Base-by-base conservation (phyloP, 2,329 filamentous ascomycete genomes). In the Macrophomina pseudophaseolina region DNA sequence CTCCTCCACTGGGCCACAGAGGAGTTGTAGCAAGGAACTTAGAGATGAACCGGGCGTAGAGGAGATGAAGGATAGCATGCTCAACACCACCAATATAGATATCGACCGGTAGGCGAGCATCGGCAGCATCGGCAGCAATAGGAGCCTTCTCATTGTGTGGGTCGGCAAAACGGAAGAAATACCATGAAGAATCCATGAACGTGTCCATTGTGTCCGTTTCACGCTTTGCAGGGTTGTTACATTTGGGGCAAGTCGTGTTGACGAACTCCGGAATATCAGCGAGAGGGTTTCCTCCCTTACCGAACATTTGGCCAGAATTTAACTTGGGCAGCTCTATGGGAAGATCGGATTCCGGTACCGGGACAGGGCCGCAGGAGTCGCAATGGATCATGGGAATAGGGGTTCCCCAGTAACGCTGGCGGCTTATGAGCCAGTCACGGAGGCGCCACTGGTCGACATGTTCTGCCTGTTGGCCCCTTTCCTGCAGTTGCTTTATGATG, bases 181-280 rank as follows among this genome's bases (percentile, higher is more conserved):
- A 97, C 93, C 93, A 97, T 64, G 93, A 96, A 1, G 93, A 97
- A 79, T 97, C 93, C 68, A 97, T 93, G 79, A 97, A 97, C 0
- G 93, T 97, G 77, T 97, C 93, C 93, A 97, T 97, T 2, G 93
- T 97, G 76, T 97, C 93, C 0, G 93, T 97, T 70, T 97, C 93
- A 69, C 93, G 86, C 75, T 88, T 90, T 6, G 92, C 93, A 30
- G 87, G 80, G 1, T 86, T 84, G 16, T 85, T 81, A 72, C 93
- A 97, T 71, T 86, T 86, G 5, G 93, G 93, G 74, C 93, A 97
- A 2, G 83, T 77, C 0, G 89, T 91, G 71, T 93, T 87, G 53
- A 92, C 83, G 88, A 92, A 97, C 7, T 90, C 87, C 12, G 88
- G 80, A 1, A 89, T 88, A 23, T 86, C 84, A 70, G 91, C 91